phyloP scores from a whole-genome alignment of 208 protist genomes.

The Leishmania turanica region DNA sequence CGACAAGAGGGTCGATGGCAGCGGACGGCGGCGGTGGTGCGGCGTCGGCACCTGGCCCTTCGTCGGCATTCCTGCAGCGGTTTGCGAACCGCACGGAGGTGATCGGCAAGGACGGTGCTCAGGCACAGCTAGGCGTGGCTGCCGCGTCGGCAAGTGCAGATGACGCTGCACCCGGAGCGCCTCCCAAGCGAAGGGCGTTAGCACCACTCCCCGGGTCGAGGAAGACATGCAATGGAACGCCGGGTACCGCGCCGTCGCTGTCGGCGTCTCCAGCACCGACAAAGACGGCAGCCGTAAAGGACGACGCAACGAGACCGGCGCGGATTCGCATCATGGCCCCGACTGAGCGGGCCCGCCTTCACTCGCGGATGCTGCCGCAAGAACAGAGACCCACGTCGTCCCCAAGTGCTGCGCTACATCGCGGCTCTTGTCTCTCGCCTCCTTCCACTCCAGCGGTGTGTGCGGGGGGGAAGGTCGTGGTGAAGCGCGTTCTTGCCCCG shows the following conservation, averaged over 20 bases:
- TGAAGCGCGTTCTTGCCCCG: neutral
- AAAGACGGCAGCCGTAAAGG: neutral
- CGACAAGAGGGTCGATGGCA: neutral
- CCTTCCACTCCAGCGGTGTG: neutral
- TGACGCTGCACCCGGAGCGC: neutral
- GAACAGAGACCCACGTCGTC: neutral
- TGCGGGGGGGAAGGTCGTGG: neutral
- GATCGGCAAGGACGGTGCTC: slow-evolving; percentile 57
- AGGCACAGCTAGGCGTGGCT: slow-evolving; percentile 38
- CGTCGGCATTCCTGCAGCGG: slow-evolving; percentile 57
- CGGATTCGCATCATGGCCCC: slow-evolving; percentile 5
- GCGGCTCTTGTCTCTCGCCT: neutral
- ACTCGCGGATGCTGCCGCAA: neutral
- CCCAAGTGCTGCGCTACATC: neutral
- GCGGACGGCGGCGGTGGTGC: neutral
- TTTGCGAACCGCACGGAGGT: slow-evolving; percentile 63
- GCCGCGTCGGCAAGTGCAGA: neutral
- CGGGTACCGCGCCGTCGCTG: neutral
- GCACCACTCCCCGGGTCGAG: neutral
- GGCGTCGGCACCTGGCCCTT: neutral
- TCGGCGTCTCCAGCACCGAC: neutral
- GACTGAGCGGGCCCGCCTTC: neutral
- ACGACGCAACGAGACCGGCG: neutral
- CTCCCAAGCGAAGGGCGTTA: neutral
- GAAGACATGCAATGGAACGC: neutral